Conservation (phyloP, 2,329 filamentous ascomycete genomes). For the Aspergillus sp. region DNA sequence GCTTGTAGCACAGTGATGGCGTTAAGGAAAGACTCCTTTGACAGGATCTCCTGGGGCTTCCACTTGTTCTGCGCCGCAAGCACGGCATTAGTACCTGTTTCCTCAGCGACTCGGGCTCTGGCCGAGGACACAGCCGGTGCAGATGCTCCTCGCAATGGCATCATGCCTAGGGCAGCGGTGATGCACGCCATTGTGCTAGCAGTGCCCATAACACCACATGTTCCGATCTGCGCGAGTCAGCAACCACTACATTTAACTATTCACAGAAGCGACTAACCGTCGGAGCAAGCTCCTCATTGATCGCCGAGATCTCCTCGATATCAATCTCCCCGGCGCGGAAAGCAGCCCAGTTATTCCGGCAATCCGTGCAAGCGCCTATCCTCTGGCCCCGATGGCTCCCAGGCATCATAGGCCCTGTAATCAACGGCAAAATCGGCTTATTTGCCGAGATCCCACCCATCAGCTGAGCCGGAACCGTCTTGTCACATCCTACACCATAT, state of each 20-base stretch:
- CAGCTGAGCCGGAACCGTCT: slow-evolving; percentile 73
- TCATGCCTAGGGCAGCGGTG: slow-evolving; percentile 57
- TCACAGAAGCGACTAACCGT: slow-evolving; percentile 54
- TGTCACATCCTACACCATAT: slow-evolving; percentile 67
- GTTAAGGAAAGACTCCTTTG: slow-evolving; percentile 55
- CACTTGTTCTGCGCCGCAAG: slow-evolving; percentile 43
- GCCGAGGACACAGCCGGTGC: slow-evolving; percentile 59
- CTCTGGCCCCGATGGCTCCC: slow-evolving; percentile 67
- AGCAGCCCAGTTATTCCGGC: slow-evolving; percentile 72
- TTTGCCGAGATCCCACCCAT: slow-evolving; percentile 78
- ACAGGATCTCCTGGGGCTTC: slow-evolving; percentile 51
- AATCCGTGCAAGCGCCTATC: slow-evolving; percentile 76
- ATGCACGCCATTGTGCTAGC: slow-evolving; percentile 63
- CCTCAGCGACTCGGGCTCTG: slow-evolving; percentile 58
- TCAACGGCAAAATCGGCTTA: slow-evolving; percentile 69
- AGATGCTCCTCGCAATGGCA: slow-evolving; percentile 57
- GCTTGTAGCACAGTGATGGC: slow-evolving; percentile 59
- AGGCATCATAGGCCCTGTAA: slow-evolving; percentile 77
- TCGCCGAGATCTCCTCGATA: slow-evolving; percentile 70
- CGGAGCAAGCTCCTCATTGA: slow-evolving; percentile 75
- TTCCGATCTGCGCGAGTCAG: slow-evolving; percentile 44
- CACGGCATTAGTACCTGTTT: slow-evolving; percentile 57
- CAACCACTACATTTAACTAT: neutral
- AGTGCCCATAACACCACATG: slow-evolving; percentile 63
- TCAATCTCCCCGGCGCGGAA: slow-evolving; percentile 69